These are phyloP conservation scores for Pythium rhizo-oryzae DNA, from an alignment of 352 stramenopile genomes.

Conservation along the genomic window DNA sequence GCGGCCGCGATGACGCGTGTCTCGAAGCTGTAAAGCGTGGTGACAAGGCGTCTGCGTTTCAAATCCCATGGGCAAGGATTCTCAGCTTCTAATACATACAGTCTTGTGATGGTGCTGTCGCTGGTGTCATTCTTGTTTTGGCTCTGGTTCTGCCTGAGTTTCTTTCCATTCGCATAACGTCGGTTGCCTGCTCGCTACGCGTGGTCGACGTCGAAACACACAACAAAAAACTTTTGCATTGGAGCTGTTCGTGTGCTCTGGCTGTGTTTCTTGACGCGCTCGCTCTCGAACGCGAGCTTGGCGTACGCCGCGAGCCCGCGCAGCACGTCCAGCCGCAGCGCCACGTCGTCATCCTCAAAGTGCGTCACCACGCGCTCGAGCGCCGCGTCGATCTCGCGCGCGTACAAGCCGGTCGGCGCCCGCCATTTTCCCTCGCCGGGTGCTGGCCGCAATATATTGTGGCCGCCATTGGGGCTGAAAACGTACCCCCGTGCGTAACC, in stretches of 20 bases:
- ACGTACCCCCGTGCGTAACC: neutral
- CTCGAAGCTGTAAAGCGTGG: slow-evolving; percentile 9
- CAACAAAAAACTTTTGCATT: slow-evolving; percentile 9
- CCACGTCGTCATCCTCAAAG: slow-evolving; percentile 71
- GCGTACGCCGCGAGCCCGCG: slow-evolving; percentile 59
- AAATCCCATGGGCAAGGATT: neutral
- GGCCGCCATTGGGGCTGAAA: slow-evolving; percentile 7
- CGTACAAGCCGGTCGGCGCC: slow-evolving; percentile 58
- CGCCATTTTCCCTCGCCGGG: slow-evolving; percentile 25
- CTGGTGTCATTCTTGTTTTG: slow-evolving; percentile 26
- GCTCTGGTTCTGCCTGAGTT: slow-evolving; percentile 32
- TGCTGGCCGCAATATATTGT: slow-evolving; percentile 20
- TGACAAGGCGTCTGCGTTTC: neutral
- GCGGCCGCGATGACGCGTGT: slow-evolving; percentile 9
- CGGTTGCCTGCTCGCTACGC: neutral
- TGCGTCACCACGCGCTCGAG: slow-evolving; percentile 76
- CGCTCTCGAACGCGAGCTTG: slow-evolving; percentile 68
- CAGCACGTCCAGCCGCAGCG: slow-evolving; percentile 69
- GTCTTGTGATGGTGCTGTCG: slow-evolving; percentile 11
- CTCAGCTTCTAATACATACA: slow-evolving; percentile 7
- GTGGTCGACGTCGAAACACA: neutral
- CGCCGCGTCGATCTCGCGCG: slow-evolving; percentile 53
- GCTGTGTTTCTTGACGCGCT: slow-evolving; percentile 64
- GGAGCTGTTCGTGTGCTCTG: too few species aligned
- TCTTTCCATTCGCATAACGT: slow-evolving; percentile 28